Evolutionary conservation across 2,329 filamentous ascomycete species (phyloP).

Genomic region (Penicillium sclerotigenum): DNA sequence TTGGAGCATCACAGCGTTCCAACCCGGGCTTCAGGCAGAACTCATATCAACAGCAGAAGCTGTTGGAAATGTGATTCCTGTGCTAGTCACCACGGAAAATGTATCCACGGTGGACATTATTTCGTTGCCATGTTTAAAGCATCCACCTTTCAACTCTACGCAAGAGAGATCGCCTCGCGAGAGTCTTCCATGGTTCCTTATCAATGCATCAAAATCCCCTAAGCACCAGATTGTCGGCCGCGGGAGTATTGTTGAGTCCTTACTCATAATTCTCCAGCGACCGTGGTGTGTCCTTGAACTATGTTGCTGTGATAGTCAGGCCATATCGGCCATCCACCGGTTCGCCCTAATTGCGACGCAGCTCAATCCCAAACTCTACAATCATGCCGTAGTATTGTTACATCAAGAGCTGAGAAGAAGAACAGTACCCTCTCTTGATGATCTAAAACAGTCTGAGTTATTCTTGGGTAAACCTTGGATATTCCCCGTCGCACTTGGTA

Average conservation of each 20-base stretch:
- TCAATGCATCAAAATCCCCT: background rate
- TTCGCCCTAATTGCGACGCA: background rate
- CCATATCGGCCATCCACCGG: background rate
- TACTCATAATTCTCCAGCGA: background rate
- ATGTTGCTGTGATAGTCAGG: background rate
- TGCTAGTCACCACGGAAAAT: background rate
- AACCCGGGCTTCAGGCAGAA: background rate
- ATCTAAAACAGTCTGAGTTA: background rate
- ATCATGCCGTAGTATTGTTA: background rate
- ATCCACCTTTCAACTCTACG: background rate
- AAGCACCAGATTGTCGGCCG: background rate
- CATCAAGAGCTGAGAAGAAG: background rate
- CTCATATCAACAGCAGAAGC: background rate
- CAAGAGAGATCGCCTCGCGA: background rate
- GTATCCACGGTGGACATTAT: background rate
- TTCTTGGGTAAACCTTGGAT: background rate
- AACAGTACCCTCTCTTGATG: background rate
- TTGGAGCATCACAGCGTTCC: background rate
- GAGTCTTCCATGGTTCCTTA: background rate
- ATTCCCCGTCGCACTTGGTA: background rate
- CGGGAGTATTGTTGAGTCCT: background rate
- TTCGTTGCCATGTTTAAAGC: background rate
- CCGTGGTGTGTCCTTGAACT: background rate
- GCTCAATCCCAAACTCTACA: background rate
- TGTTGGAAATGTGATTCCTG: background rate